A percentile compares a stretch with the other conserved stretches of the same genome.
Conservation (phyloP, 495 filamentous ascomycete genomes). For the Trichoderma virens region DNA sequence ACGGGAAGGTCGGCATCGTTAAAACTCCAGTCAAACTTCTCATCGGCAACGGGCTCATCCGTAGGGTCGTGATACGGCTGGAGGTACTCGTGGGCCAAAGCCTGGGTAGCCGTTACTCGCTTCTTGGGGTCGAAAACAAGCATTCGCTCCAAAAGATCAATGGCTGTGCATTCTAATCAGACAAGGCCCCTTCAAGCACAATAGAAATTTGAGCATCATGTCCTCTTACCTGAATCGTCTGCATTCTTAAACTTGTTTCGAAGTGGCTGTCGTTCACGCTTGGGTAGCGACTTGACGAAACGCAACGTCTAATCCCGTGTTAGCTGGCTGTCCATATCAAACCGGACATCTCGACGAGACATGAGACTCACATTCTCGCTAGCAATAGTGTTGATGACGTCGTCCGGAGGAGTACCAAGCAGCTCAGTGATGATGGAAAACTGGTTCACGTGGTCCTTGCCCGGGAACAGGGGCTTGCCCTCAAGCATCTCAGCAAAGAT, state of each 20-base stretch:
- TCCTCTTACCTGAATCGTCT: conserved; percentile 71
- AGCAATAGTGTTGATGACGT: conserved; percentile 97
- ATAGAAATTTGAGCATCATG: not conserved
- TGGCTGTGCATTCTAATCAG: conserved; percentile 45
- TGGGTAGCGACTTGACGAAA: conserved; percentile 97
- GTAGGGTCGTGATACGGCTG: conserved; percentile 94
- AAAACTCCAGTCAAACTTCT: conserved; percentile 99
- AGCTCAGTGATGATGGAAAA: conserved; percentile 99
- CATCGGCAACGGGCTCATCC: conserved; percentile 89
- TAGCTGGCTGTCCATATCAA: not conserved
- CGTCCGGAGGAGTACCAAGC: conserved; percentile 93
- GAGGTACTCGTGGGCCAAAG: conserved; percentile 86
- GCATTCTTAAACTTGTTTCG: conserved; percentile 94
- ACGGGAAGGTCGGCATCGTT: conserved; percentile 97
- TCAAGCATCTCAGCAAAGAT: conserved; percentile 99
- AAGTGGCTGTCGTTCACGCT: conserved; percentile 83
- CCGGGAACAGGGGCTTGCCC: conserved; percentile 95
- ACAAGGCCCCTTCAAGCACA: not conserved
- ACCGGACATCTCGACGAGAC: not conserved
- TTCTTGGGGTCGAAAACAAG: conserved; percentile 95
- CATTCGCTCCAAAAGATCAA: conserved; percentile 93
- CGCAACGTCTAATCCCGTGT: conserved; percentile 66
- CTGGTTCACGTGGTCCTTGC: conserved; percentile 98
- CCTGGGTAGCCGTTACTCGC: conserved; percentile 75
- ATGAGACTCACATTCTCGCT: conserved; percentile 83